Evolutionary conservation across 805 yeast species (phyloP).

Genomic region (Metschnikowia lachancei): DNA sequence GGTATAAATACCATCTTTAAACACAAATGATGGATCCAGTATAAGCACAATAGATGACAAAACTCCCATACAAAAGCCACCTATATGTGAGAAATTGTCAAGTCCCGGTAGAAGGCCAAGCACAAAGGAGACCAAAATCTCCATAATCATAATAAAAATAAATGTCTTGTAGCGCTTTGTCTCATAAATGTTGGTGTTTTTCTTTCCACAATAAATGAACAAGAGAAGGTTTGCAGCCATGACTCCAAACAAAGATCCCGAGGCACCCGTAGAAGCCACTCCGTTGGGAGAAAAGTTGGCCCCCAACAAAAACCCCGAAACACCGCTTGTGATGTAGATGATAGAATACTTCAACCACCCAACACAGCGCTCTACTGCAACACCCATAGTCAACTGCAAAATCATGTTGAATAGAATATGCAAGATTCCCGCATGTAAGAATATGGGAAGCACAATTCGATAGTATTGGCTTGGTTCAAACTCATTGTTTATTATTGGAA

Average conservation of each 20-base stretch:
- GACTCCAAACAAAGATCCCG: constrained; percentile 69
- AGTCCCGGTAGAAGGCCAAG: constrained; percentile 70
- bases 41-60: constrained; percentile 48
- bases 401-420: constrained; percentile 64
- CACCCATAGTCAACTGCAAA: constrained; percentile 60
- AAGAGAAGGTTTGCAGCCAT: constrained; percentile 60
- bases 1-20: constrained; percentile 38
- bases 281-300: constrained; percentile 69
- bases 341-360: constrained; percentile 54
- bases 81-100: constrained; percentile 73
- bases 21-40: constrained; percentile 54
- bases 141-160: constrained; percentile 49
- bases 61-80: constrained; percentile 67
- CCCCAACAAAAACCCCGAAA: constrained; percentile 65
- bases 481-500: constrained; percentile 31
- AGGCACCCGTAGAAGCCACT: constrained; percentile 64
- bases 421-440: constrained; percentile 70
- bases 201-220: constrained; percentile 51
- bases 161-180: constrained; percentile 47
- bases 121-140: constrained; percentile 56
- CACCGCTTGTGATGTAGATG: constrained; percentile 60
- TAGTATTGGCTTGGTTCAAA: constrained; percentile 64
- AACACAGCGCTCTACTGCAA: constrained; percentile 53
- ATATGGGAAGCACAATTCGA: constrained; percentile 65
- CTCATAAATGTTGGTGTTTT: constrained; percentile 45